A percentile compares a stretch with the other conserved stretches of the same genome.
These are phyloP conservation scores for Pulveroboletus sp. DNA, from an alignment of 768 basidiomycete genomes.

Conservation along the genomic window DNA sequence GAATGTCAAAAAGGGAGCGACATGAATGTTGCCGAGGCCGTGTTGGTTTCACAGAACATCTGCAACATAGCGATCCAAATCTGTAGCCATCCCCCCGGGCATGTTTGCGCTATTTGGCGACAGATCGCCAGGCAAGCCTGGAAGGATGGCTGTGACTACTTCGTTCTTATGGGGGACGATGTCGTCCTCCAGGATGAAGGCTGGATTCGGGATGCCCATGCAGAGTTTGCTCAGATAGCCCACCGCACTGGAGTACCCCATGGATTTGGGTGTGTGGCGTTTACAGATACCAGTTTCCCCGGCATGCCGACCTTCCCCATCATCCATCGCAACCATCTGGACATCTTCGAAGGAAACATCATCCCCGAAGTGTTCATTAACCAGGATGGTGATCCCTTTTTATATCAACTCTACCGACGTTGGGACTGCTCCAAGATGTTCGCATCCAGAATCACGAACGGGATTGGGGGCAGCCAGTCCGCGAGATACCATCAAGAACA, in stretches of 20 bases:
- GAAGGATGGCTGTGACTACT: slow-evolving; percentile 46
- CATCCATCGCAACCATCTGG: slow-evolving; percentile 51
- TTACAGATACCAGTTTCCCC: slow-evolving; percentile 51
- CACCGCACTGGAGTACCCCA: slow-evolving; percentile 29
- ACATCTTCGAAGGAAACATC: slow-evolving; percentile 49
- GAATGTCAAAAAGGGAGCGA: slow-evolving; percentile 5
- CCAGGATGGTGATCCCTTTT: slow-evolving; percentile 56
- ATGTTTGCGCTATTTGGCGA: slow-evolving; percentile 53
- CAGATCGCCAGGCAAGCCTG: slow-evolving; percentile 47
- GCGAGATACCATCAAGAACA: slow-evolving; percentile 49
- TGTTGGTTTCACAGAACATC: slow-evolving; percentile 38
- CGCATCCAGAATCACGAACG: slow-evolving; percentile 38
- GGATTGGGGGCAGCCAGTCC: slow-evolving; percentile 40
- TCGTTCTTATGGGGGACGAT: slow-evolving; percentile 54
- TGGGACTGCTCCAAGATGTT: slow-evolving; percentile 51
- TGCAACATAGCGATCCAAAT: slow-evolving; percentile 34
- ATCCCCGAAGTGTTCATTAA: slow-evolving; percentile 52
- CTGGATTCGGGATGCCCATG: slow-evolving; percentile 46
- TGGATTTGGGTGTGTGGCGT: slow-evolving; percentile 56
- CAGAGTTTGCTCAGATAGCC: slow-evolving; percentile 37
- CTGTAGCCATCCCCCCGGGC: slow-evolving; percentile 40
- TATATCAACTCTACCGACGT: slow-evolving; percentile 58
- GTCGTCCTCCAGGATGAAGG: slow-evolving; percentile 46
- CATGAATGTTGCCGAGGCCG: slow-evolving; percentile 32
- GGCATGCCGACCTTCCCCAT: slow-evolving; percentile 64